Percentiles rank a stretch among this genome's conserved stretches.
These are phyloP conservation scores for Pythium monospermum DNA, from an alignment of 352 stramenopile genomes.

Conservation along the genomic window DNA sequence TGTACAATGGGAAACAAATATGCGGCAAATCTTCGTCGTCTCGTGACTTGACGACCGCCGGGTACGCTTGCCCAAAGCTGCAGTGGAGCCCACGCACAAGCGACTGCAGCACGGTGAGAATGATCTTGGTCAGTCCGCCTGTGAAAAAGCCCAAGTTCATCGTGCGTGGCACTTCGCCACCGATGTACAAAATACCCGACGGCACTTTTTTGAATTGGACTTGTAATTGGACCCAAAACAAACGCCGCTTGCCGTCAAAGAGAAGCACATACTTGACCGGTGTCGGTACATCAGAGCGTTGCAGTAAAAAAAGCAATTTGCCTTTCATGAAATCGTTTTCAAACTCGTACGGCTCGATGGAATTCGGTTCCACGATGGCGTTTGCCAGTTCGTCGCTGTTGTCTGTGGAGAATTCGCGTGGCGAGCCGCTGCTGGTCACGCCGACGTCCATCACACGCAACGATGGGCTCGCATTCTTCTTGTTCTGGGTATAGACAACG, in stretches of 20 bases:
- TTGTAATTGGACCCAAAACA: conserved; percentile 69
- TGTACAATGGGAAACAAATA: conserved; percentile 65
- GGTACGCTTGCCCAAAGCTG: conserved; percentile 37
- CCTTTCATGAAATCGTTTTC: conserved; percentile 79
- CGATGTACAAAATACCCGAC: conserved; percentile 54
- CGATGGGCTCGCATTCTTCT: conserved; percentile 3
- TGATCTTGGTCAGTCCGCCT: conserved; percentile 37
- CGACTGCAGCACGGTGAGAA: conserved; percentile 47
- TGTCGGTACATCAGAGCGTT: conserved; percentile 24
- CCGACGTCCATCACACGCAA: conserved; percentile 17
- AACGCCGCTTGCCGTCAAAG: conserved; percentile 40
- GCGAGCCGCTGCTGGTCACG: conserved; percentile 10
- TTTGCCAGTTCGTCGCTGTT: conserved; percentile 13
- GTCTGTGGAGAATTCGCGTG: conserved; percentile 6
- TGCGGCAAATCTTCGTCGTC: conserved; percentile 54
- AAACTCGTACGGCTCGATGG: conserved; percentile 43
- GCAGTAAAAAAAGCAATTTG: conserved; percentile 62
- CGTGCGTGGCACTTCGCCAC: conserved; percentile 43
- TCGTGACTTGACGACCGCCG: conserved; percentile 9
- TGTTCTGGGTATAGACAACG: conserved; percentile 10
- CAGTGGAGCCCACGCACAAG: conserved; percentile 54
- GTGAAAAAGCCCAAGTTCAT: conserved; percentile 63
- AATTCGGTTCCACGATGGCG: conserved; percentile 30
- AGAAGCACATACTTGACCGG: conserved; percentile 21
- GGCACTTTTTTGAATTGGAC: conserved; percentile 61